Percentiles rank a stretch among this genome's conserved stretches.
Conservation (phyloP, 2,329 filamentous ascomycete species). For the Rhynchosporium graminicola region DNA sequence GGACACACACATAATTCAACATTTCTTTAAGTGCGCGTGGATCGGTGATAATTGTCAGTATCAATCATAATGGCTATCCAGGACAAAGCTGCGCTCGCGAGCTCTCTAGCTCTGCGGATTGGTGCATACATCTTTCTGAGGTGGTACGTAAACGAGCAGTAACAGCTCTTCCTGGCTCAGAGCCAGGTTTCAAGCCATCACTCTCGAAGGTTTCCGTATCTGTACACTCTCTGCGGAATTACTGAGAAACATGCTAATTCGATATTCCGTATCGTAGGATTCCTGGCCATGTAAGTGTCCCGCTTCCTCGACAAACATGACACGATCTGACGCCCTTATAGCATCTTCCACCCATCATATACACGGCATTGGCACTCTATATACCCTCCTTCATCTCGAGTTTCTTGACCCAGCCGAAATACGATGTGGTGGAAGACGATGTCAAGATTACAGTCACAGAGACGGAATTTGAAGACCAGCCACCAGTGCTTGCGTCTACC, state of each 20-base stretch:
- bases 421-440: slow-evolving; percentile 59
- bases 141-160: slow-evolving; percentile 42
- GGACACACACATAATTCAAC: neutral
- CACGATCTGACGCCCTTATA: slow-evolving; percentile 23
- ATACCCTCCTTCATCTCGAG: slow-evolving; percentile 62
- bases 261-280: slow-evolving; percentile 33
- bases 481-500: slow-evolving; percentile 30
- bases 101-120: slow-evolving; percentile 53
- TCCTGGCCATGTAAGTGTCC: slow-evolving; percentile 40
- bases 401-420: slow-evolving; percentile 57
- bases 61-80: slow-evolving; percentile 26
- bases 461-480: slow-evolving; percentile 44
- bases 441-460: slow-evolving; percentile 58
- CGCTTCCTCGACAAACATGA: neutral
- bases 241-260: no score
- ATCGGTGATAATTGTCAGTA: neutral
- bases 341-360: slow-evolving; percentile 49
- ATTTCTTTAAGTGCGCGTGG: neutral
- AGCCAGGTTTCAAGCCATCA: no score
- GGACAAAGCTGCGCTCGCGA: slow-evolving; percentile 38
- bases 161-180: no score
- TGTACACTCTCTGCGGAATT: no score
- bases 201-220: no score
- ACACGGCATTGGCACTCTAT: slow-evolving; percentile 66
- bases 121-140: slow-evolving; percentile 59